Percentiles rank a stretch among this genome's conserved stretches.
phyloP scores from a whole-genome alignment of 306 rosid species.

The Inga oerstediana region DNA sequence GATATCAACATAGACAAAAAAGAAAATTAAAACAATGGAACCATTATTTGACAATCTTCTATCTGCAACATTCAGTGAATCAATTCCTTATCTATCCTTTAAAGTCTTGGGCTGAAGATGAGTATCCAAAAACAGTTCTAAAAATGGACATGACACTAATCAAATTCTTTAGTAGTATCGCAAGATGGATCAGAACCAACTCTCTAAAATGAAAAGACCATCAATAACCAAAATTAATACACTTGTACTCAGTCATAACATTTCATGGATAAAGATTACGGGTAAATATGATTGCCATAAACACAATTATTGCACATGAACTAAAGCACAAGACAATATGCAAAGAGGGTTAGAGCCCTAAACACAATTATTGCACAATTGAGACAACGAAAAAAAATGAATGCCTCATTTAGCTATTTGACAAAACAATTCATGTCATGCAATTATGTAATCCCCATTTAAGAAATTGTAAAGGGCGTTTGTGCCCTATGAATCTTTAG shows the following conservation, averaged over 20 bases:
- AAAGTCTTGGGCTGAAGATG: no score
- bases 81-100: no score
- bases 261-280: background rate
- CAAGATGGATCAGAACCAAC: conserved; percentile 92
- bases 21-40: no score
- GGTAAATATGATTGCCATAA: background rate
- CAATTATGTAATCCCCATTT: background rate
- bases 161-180: conserved; percentile 85
- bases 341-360: conserved; percentile 20
- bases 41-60: no score
- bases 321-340: conserved; percentile 16
- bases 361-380: background rate
- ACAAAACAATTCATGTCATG: background rate
- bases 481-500: no score
- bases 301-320: background rate
- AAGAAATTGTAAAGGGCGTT: no score
- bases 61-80: no score
- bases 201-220: conserved; percentile 61
- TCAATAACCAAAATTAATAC: conserved; percentile 27
- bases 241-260: background rate
- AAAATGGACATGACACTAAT: conserved; percentile 35
- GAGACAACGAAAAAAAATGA: background rate
- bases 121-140: no score
- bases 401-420: conserved; percentile 27
- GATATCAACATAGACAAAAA: conserved; percentile 10